Conservation (phyloP, 106 monocot species). For the Hemerocallis citrina region DNA sequence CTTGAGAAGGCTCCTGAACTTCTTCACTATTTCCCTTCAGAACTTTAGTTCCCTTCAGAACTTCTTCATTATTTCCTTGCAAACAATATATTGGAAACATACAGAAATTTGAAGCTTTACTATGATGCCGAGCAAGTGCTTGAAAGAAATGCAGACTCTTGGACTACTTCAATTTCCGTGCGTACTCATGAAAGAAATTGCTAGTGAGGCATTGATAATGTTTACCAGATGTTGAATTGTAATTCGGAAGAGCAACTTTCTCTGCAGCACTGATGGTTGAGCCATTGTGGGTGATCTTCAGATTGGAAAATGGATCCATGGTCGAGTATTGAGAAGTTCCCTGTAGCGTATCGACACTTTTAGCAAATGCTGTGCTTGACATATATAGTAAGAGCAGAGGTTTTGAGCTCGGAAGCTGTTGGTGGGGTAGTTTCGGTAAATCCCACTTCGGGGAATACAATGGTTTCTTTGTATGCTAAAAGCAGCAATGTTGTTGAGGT, state of each 20-base stretch:
- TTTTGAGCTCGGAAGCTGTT: no score
- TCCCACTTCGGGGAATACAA: no score
- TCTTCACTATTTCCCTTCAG: conserved; percentile 57
- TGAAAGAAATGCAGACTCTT: conserved; percentile 46
- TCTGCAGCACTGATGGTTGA: conserved; percentile 60
- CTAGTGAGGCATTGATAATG: conserved; percentile 29
- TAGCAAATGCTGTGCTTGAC: no score
- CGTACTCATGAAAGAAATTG: conserved; percentile 29
- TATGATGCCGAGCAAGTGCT: conserved; percentile 65
- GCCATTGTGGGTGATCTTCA: conserved; percentile 31
- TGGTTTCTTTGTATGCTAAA: no score
- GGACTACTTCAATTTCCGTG: conserved; percentile 67
- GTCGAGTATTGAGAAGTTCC: neutral
- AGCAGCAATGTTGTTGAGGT: no score
- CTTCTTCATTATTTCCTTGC: no score
- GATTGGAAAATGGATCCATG: conserved; percentile 51
- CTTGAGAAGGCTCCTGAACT: conserved; percentile 48
- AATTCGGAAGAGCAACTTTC: conserved; percentile 26
- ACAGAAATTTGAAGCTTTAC: conserved; percentile 15
- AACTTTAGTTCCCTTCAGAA: no score
- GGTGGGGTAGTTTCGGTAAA: no score
- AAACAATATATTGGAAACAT: conserved; percentile 60
- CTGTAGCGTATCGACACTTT: conserved; percentile 20
- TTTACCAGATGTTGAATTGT: conserved; percentile 41
- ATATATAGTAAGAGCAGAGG: no score